Conservation (phyloP, 176 grass and related monocot genomes). For the Canna indica region DNA sequence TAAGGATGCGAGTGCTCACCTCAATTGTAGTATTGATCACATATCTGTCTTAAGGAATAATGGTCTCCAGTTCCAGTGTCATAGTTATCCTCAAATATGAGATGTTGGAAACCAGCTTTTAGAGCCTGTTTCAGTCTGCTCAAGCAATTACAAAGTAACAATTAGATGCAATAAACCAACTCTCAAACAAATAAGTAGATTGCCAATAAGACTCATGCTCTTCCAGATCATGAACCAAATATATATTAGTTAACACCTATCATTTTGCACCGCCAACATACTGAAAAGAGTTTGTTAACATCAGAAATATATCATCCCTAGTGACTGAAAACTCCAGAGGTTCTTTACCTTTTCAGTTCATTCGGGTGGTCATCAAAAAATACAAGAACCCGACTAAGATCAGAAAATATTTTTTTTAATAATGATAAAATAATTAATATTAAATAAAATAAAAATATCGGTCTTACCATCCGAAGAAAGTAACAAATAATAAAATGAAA, state of each 20-base stretch:
- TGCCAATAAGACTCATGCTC: background rate
- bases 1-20: conserved; percentile 23
- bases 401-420: too few relatives aligned
- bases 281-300: background rate
- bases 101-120: conserved; percentile 56
- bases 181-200: background rate
- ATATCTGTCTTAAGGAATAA: conserved; percentile 89
- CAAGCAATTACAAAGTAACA: background rate
- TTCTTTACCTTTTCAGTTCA: conserved; percentile 63
- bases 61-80: conserved; percentile 89
- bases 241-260: background rate
- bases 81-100: conserved; percentile 98
- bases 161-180: background rate
- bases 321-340: background rate
- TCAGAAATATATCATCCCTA: background rate
- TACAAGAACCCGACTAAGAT: conserved; percentile 67
- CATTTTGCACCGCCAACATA: too few relatives aligned
- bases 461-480: too few relatives aligned
- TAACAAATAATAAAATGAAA: too few relatives aligned
- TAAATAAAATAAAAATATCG: too few relatives aligned
- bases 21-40: conserved; percentile 78
- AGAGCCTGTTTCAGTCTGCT: conserved; percentile 62
- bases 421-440: too few relatives aligned
- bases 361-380: conserved; percentile 97
- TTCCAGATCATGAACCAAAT: background rate